A percentile compares a stretch with the other conserved stretches of the same genome.
phyloP scores from a whole-genome alignment of 176 grass and related monocot genomes.

The Urochloa ruziziensis region DNA sequence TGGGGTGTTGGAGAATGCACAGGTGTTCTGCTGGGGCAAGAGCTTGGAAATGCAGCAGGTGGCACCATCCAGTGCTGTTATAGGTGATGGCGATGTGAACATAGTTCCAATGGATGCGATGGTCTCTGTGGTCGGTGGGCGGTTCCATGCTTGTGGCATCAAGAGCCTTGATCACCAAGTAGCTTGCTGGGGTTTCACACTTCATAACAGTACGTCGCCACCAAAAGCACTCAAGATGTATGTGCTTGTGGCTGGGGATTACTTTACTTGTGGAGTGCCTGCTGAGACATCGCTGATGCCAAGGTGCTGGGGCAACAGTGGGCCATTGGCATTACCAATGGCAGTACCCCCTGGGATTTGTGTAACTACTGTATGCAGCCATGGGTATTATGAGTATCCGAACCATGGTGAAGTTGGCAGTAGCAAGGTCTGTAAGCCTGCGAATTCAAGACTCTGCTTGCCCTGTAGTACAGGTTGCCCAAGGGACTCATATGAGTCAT shows the following conservation, averaged over 20 bases:
- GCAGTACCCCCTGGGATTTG: constrained; percentile 90
- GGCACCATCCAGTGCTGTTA: constrained; percentile 45
- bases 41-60: constrained; percentile 86
- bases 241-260: constrained; percentile 80
- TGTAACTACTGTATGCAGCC: constrained; percentile 60
- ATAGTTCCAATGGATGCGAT: constrained; percentile 95
- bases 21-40: constrained; percentile 91
- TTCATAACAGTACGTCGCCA: constrained; percentile 68
- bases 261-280: constrained; percentile 90
- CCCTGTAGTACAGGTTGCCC: constrained; percentile 82
- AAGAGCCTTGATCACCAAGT: constrained; percentile 79
- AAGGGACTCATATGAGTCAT: constrained; percentile 43
- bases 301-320: constrained; percentile 90
- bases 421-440: constrained; percentile 68
- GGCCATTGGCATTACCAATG: constrained; percentile 75
- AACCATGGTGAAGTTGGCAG: constrained; percentile 43
- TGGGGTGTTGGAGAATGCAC: constrained; percentile 84
- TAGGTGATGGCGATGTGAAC: constrained; percentile 76
- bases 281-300: constrained; percentile 58
- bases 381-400: constrained; percentile 71
- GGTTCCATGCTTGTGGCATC: constrained; percentile 96
- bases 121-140: constrained; percentile 76
- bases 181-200: constrained; percentile 89
- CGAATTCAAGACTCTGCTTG: constrained; percentile 80
- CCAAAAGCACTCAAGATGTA: constrained; percentile 70